Base-by-base conservation (phyloP, 2,329 filamentous ascomycete genomes). In the Colletotrichum lupini region DNA sequence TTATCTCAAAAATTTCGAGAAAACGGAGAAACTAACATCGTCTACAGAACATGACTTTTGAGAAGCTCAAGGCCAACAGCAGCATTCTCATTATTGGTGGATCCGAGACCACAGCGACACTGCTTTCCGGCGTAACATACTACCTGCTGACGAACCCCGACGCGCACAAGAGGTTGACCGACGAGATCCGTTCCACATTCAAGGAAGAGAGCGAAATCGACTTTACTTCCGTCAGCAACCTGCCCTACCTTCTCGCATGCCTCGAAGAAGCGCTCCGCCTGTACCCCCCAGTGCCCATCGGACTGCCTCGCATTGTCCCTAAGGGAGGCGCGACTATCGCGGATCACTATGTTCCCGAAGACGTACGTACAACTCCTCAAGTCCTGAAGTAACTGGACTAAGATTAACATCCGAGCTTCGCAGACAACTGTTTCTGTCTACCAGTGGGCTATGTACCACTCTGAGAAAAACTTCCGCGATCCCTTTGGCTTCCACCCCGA, bases 221-320 rank as follows among this genome's bases (percentile, higher is more conserved):
- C 12, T 76, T 83, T 14, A 63, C 73, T 1, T 79, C 78, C 5
- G 77, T 81, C 4, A 74, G 77, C 57, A 75, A 77, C 14, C 76
- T 86, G 0, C 69, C 77, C 5, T 86, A 85, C 65, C 77, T 87
- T 42, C 76, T 81, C 16, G 85, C 85, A 1, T 80, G 78, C 35
- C 73, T 87, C 12, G 79, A 86, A 0, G 86, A 88, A 77, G 78
- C 77, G 3, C 77, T 88, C 32, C 79, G 87, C 14, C 74, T 85
- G 12, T 86, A 83, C 64, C 83, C 84, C 11, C 78, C 77, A 1
- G 75, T 75, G 2, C 69, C 76, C 56, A 76, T 72, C 19, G 77
- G 76, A 1, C 73, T 81, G 24, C 78, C 77, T 7, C 70, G 83
- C 1, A 59, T 79, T 26, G 78, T 79, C 1, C 78, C 81, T 19